Evolutionary conservation across 176 grass and related monocot species (phyloP), one percentile per base, ranked within the genome.

Genomic region (Pharus latifolius): DNA sequence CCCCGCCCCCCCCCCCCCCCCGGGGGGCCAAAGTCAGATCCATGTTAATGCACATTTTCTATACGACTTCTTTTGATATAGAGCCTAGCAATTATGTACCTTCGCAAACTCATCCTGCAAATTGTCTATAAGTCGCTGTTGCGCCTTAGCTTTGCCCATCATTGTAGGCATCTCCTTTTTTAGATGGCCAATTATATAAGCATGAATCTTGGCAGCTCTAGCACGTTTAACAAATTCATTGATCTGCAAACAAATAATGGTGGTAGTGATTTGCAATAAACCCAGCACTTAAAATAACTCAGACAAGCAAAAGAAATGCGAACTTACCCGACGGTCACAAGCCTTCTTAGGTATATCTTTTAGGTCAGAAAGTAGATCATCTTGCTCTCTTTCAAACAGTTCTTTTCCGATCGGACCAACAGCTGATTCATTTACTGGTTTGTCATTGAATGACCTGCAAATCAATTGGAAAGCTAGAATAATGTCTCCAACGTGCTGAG

Each of bases 271-370:
- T 67, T 67, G 50, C 18, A 75, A 81, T n/a, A 80, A 56, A 43
- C 25, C 1, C 16, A 34, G 19, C 11, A 49, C 18, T 53, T 13
- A 6, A 68, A 2, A 57, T 57, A 63, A 57, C 7, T 20, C 0
- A 80, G 34, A 31, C 10, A 60, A 52, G 13, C 42, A 46, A 58
- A 60, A 1, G 37, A 57, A 41, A 26, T 20, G 14, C 25, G 20
- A 30, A 63, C 46, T 80, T 92, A 93, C 94, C 59, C 78, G 54
- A 24, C 94, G 86, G 32, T 98, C 94, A 81, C 94, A 98, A 75
- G 94, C 94, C 74, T 98, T 98, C 69, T 98, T 98, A 52, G 94
- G 94, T 58, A 93, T 98, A 81, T 98, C 94, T 87, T 90, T 93
- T 18, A 93, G 85, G 78, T 98, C 94, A 67, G 86, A 75, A 83